Conservation (phyloP, 345 rosid genomes). For the Camelina hispida region DNA sequence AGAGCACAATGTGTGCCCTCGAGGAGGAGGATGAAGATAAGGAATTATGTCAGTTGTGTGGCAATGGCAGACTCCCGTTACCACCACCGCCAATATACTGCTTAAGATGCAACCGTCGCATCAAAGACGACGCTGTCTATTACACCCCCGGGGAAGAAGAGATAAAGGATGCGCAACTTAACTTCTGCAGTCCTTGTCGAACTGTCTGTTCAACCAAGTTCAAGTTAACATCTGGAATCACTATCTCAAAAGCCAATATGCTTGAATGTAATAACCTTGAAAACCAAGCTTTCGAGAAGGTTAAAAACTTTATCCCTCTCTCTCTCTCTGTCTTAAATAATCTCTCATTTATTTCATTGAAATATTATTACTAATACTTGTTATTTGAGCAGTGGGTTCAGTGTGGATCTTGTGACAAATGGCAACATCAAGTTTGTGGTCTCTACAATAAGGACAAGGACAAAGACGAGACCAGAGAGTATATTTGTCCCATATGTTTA, state of each 20-base stretch:
- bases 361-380: background rate
- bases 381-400: constrained; percentile 58
- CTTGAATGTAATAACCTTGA: constrained; percentile 46
- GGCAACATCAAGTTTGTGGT: constrained; percentile 78
- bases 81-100: constrained; percentile 59
- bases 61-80: constrained; percentile 40
- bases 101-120: constrained; percentile 45
- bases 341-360: background rate
- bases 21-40: background rate
- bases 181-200: constrained; percentile 53
- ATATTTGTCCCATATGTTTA: constrained; percentile 60
- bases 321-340: background rate
- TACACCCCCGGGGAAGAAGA: constrained; percentile 48
- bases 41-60: constrained; percentile 59
- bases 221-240: constrained; percentile 37
- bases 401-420: constrained; percentile 56
- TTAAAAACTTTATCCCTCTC: constrained; percentile 36
- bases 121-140: constrained; percentile 45
- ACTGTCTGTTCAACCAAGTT: constrained; percentile 31
- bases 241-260: constrained; percentile 48
- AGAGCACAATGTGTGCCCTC: constrained; percentile 25
- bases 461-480: constrained; percentile 44
- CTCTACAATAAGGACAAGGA: constrained; percentile 56
- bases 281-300: constrained; percentile 49
- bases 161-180: constrained; percentile 43